Percentiles rank a stretch among this genome's conserved stretches.
phyloP scores from a whole-genome alignment of 1,284 basidiomycete genomes.

The Cyathus olla region DNA sequence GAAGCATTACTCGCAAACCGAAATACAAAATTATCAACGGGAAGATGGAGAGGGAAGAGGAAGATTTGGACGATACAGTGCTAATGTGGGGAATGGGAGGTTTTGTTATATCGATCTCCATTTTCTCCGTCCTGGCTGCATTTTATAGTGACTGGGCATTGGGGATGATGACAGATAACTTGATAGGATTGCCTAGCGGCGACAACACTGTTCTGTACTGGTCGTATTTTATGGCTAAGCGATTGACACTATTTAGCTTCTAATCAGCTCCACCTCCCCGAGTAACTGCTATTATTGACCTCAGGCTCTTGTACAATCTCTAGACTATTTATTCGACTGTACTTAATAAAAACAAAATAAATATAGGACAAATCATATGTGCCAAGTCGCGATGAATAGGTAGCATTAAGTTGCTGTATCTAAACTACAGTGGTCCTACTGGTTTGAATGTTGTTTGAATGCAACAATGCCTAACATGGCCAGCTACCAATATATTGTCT shows the following conservation, averaged over 20 bases:
- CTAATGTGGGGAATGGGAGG: conserved; percentile 14
- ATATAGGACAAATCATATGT: no score
- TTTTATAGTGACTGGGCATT: conserved; percentile 34
- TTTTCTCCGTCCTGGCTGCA: conserved; percentile 29
- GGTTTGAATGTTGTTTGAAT: no score
- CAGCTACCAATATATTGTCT: conserved; percentile 68
- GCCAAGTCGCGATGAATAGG: no score
- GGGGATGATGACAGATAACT: conserved; percentile 31
- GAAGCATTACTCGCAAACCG: neutral
- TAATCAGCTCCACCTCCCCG: no score
- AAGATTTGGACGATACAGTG: conserved; percentile 18
- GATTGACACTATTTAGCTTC: conserved; percentile 30
- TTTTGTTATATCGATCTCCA: conserved; percentile 18
- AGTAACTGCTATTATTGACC: no score
- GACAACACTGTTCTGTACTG: conserved; percentile 30
- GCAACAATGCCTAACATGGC: conserved; percentile 86
- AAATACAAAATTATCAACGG: conserved; percentile 7
- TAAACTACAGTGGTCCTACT: no score
- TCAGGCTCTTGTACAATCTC: no score
- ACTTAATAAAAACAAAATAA: no score
- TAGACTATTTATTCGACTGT: no score
- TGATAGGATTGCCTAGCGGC: conserved; percentile 26
- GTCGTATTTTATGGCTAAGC: conserved; percentile 32
- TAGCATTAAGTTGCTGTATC: no score
- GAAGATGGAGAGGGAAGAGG: conserved; percentile 4